phyloP scores from a whole-genome alignment of 768 basidiomycete species.

The Hortiboletus flavorubellus region DNA sequence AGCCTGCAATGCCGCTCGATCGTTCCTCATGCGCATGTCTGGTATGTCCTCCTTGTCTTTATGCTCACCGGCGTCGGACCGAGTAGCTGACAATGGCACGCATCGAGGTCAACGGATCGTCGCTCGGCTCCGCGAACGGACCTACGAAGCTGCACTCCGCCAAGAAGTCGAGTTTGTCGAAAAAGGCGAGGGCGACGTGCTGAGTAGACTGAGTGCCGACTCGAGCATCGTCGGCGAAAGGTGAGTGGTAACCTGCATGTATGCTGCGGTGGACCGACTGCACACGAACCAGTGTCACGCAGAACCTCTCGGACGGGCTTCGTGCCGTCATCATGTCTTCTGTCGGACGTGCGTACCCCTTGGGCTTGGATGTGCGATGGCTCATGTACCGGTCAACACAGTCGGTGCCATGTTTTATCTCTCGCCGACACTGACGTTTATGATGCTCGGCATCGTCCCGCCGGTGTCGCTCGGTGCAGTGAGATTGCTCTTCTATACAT shows the following conservation, averaged over 20 bases:
- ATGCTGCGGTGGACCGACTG: neutral
- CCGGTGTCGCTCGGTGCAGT: slow-evolving; percentile 85
- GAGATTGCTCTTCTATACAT: slow-evolving; percentile 23
- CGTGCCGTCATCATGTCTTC: slow-evolving; percentile 89
- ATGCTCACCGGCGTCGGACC: neutral
- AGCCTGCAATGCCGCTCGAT: slow-evolving; percentile 77
- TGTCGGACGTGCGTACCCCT: slow-evolving; percentile 71
- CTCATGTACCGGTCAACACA: slow-evolving; percentile 25
- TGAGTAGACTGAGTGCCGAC: slow-evolving; percentile 88
- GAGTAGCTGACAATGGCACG: neutral
- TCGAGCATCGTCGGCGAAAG: slow-evolving; percentile 93
- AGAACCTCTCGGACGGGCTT: slow-evolving; percentile 75
- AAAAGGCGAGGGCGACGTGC: slow-evolving; percentile 87
- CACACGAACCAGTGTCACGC: slow-evolving; percentile 48
- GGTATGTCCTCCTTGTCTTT: slow-evolving; percentile 41
- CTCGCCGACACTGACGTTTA: slow-evolving; percentile 78
- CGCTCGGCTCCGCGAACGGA: slow-evolving; percentile 76
- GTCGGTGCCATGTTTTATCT: slow-evolving; percentile 96
- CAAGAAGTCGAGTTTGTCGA: slow-evolving; percentile 96
- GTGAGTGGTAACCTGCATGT: slow-evolving; percentile 33
- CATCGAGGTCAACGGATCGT: slow-evolving; percentile 79
- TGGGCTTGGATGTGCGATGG: neutral
- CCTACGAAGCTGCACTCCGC: slow-evolving; percentile 76
- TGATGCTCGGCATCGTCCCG: slow-evolving; percentile 93
- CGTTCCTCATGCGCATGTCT: slow-evolving; percentile 81